A percentile compares a stretch with the other conserved stretches of the same genome.
phyloP scores from a whole-genome alignment of 768 basidiomycete species.

The Epithele typhae region DNA sequence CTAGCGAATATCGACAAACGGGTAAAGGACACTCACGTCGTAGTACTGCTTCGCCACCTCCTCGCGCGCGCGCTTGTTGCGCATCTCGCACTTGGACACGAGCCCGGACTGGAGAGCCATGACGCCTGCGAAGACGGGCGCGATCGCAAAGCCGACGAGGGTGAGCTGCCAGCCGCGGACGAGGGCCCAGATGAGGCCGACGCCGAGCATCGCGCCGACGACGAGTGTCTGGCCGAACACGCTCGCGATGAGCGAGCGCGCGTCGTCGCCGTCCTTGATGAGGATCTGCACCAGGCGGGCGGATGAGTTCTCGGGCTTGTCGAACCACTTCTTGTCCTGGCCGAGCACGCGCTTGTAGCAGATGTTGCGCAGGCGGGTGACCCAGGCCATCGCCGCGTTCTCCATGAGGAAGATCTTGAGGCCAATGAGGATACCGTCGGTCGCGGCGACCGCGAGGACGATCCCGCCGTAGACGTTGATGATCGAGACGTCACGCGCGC shows the following conservation, averaged over 20 bases:
- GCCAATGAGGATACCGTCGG: conserved; percentile 73
- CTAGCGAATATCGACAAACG: background rate
- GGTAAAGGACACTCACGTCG: conserved; percentile 50
- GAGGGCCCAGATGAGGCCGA: conserved; percentile 90
- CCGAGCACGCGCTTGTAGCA: conserved; percentile 57
- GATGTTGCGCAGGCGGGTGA: conserved; percentile 52
- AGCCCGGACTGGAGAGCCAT: conserved; percentile 76
- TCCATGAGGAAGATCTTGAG: conserved; percentile 83
- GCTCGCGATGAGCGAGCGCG: conserved; percentile 66
- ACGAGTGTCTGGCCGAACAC: conserved; percentile 71
- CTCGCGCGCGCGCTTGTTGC: conserved; percentile 85
- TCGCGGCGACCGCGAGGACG: conserved; percentile 65
- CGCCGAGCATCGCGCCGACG: conserved; percentile 72
- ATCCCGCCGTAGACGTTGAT: conserved; percentile 74
- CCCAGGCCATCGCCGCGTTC: conserved; percentile 69
- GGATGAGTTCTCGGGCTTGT: conserved; percentile 56
- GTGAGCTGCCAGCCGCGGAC: conserved; percentile 89
- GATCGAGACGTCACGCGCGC: conserved; percentile 52
- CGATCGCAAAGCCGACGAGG: conserved; percentile 82
- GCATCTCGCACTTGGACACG: conserved; percentile 63
- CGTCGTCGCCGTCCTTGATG: conserved; percentile 89
- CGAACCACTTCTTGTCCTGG: conserved; percentile 90
- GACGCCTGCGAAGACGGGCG: conserved; percentile 72
- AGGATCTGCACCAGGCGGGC: conserved; percentile 65
- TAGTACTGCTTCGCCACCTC: conserved; percentile 82